These are phyloP conservation scores for Xylariaceae sp. DNA, from an alignment of 2,329 filamentous ascomycete genomes.

Conservation along the genomic window DNA sequence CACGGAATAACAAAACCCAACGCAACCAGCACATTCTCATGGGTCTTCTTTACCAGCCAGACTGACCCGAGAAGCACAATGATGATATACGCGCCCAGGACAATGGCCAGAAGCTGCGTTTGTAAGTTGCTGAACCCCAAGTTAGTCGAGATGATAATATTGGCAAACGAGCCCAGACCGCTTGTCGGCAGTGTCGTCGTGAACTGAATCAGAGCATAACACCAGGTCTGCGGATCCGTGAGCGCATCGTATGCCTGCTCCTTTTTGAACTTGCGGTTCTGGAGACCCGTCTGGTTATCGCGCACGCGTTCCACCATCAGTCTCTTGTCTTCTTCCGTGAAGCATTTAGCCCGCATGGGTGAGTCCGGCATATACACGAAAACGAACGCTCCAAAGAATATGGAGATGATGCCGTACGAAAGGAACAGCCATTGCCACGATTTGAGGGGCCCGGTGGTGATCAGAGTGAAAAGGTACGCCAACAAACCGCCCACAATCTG, in stretches of 20 bases:
- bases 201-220: conserved; percentile 60
- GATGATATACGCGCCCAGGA: conserved; percentile 69
- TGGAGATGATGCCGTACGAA: conserved; percentile 56
- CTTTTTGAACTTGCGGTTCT: conserved; percentile 47
- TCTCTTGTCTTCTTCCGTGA: conserved; percentile 59
- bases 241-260: conserved; percentile 48
- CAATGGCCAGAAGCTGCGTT: conserved; percentile 71
- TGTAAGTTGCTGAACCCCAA: conserved; percentile 61
- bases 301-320: conserved; percentile 58
- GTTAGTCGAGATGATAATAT: conserved; percentile 63
- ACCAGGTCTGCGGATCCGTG: conserved; percentile 61
- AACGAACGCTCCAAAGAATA: conserved; percentile 61
- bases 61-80: conserved; percentile 60
- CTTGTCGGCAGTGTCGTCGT: conserved; percentile 69
- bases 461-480: conserved; percentile 57
- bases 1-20: conserved; percentile 59
- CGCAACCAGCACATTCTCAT: conserved; percentile 67
- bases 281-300: conserved; percentile 56
- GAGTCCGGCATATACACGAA: conserved; percentile 61
- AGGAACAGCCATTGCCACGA: conserved; percentile 68
- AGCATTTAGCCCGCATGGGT: conserved; percentile 67
- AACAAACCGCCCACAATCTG: conserved; percentile 68
- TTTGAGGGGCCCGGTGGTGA: conserved; percentile 47
- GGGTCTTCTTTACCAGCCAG: conserved; percentile 62
- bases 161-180: conserved; percentile 67